phyloP scores from a whole-genome alignment of 202 grass and related monocot genomes.

The Cymbopogon flexuosus region DNA sequence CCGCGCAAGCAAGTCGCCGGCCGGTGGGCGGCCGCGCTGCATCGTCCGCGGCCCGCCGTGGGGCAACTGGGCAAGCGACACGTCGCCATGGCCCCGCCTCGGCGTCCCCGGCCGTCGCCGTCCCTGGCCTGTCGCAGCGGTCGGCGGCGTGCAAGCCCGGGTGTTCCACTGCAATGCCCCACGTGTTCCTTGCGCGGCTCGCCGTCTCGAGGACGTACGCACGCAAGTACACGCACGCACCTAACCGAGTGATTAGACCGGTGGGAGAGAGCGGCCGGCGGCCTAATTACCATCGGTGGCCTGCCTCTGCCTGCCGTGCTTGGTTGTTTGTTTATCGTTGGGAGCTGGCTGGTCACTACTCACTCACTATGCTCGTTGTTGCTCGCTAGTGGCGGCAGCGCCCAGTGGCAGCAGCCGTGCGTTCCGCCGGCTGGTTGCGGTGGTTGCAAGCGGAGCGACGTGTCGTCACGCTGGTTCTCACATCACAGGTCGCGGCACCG shows the following conservation, averaged over 20 bases:
- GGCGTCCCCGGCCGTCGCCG: neutral
- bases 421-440: neutral
- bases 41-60: neutral
- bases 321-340: conserved; percentile 22
- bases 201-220: neutral
- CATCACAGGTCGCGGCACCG: neutral
- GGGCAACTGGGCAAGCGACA: neutral
- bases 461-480: neutral
- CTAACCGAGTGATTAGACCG: conserved; percentile 7
- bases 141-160: neutral
- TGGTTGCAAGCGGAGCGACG: conserved; percentile 17
- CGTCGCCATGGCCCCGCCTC: conserved; percentile 9
- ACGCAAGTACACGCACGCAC: neutral
- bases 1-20: neutral
- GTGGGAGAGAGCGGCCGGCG: neutral
- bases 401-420: neutral
- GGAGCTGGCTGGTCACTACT: conserved; percentile 9
- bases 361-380: no score
- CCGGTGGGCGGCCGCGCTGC: neutral
- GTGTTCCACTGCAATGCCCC: neutral
- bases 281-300: conserved; percentile 9
- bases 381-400: conserved; percentile 1
- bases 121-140: neutral
- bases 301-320: neutral
- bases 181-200: conserved; percentile 34